Evolutionary conservation across 2,329 filamentous ascomycete species (phyloP).

Genomic region (Sarocladium brachiariae): DNA sequence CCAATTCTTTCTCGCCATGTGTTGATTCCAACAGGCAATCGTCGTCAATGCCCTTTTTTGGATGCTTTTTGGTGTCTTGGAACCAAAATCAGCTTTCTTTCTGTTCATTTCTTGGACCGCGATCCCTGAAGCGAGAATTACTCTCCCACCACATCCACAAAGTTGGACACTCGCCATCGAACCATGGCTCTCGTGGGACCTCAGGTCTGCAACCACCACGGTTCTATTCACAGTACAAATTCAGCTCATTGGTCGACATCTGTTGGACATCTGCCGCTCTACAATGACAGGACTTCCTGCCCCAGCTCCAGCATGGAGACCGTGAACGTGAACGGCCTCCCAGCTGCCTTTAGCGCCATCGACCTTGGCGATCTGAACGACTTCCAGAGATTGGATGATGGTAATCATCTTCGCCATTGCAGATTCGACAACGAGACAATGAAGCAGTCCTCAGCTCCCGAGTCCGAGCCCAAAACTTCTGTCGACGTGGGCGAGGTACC

Average conservation of each 20-base stretch:
- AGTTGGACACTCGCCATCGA: slow-evolving; percentile 18
- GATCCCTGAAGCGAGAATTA: slow-evolving; percentile 17
- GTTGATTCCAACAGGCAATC: background rate
- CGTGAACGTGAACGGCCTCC: background rate
- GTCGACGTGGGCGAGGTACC: background rate
- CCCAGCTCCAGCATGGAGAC: background rate
- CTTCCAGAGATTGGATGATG: too few relatives aligned
- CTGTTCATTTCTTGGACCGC: slow-evolving; percentile 19
- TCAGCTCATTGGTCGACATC: background rate
- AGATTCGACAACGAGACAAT: background rate
- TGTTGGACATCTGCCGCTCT: background rate
- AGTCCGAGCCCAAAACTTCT: background rate
- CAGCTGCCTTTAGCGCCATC: background rate
- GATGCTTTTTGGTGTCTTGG: slow-evolving; percentile 38
- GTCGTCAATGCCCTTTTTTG: slow-evolving; percentile 15
- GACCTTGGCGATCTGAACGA: slow-evolving; percentile 13
- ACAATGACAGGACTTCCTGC: background rate
- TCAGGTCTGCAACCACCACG: slow-evolving; percentile 18
- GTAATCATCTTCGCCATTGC: background rate
- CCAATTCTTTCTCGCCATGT: background rate
- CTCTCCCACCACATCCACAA: slow-evolving; percentile 17
- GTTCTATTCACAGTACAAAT: slow-evolving; percentile 1
- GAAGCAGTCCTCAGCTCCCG: background rate
- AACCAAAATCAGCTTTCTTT: slow-evolving; percentile 20
- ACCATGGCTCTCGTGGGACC: slow-evolving; percentile 28